Evolutionary conservation across 257 asterid genomes (phyloP).

Genomic region (Linderniella brevidens): DNA sequence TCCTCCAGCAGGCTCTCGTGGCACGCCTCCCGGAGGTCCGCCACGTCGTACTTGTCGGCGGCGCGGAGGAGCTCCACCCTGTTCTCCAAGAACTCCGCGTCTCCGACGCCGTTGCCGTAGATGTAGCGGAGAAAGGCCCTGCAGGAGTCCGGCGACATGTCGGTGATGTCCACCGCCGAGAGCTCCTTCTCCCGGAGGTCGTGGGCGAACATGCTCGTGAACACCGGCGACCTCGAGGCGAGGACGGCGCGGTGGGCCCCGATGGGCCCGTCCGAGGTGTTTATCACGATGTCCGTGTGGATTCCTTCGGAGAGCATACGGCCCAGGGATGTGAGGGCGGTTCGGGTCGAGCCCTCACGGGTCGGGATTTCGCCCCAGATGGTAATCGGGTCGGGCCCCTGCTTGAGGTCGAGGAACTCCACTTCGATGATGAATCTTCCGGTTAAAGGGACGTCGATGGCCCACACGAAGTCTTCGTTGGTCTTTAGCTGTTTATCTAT

Average conservation of each 20-base stretch:
- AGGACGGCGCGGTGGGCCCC: conserved; percentile 85
- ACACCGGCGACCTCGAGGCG: conserved; percentile 81
- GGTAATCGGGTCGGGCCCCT: conserved; percentile 54
- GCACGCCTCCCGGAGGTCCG: conserved; percentile 46
- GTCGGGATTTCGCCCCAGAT: conserved; percentile 46
- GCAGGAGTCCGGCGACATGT: conserved; percentile 78
- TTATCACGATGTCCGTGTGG: conserved; percentile 66
- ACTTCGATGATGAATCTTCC: conserved; percentile 88
- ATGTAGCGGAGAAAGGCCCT: conserved; percentile 60
- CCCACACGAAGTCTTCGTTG: conserved; percentile 79
- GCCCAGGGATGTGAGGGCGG: conserved; percentile 55
- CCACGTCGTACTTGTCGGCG: conserved; percentile 47
- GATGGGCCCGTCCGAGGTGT: conserved; percentile 61
- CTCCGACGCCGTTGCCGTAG: conserved; percentile 33
- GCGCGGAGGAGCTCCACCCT: conserved; percentile 44
- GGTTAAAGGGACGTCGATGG: conserved; percentile 51
- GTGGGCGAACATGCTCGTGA: conserved; percentile 86
- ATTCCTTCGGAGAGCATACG: conserved; percentile 76
- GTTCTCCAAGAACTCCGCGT: conserved; percentile 32
- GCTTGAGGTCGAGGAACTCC: conserved; percentile 82
- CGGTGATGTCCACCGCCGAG: conserved; percentile 51
- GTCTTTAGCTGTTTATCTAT: conserved; percentile 61
- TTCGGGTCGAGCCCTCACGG: conserved; percentile 23
- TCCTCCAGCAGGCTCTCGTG: conserved; percentile 54
- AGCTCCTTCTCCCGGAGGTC: conserved; percentile 72